These are phyloP conservation scores for Candida ficus DNA, from an alignment of 805 yeast species.

Conservation along the genomic window DNA sequence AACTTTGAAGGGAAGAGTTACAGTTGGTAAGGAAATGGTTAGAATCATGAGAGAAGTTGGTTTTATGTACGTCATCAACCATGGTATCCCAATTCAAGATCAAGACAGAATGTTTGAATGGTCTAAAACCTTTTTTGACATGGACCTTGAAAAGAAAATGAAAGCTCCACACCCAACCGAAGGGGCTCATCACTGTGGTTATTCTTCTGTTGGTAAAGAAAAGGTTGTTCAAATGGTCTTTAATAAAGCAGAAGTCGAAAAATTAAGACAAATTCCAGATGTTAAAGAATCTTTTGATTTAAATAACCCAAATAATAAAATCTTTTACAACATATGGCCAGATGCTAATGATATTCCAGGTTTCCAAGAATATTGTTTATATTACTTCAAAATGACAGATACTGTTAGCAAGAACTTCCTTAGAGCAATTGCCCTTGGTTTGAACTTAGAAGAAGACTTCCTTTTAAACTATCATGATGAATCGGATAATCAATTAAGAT, in stretches of 20 bases:
- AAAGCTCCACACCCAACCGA: conserved; percentile 24
- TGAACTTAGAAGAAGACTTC: conserved; percentile 19
- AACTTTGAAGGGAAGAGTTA: conserved; percentile 16
- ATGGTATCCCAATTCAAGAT: conserved; percentile 17
- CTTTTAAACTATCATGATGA: conserved; percentile 19
- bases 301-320: conserved; percentile 18
- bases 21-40: conserved; percentile 24
- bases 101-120: conserved; percentile 20
- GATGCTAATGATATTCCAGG: conserved; percentile 22
- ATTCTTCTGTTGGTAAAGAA: conserved; percentile 24
- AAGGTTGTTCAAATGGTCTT: conserved; percentile 26
- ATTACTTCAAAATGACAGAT: conserved; percentile 17
- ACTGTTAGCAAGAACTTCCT: conserved; percentile 14
- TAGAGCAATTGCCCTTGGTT: conserved; percentile 22
- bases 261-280: conserved; percentile 22
- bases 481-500: conserved; percentile 21
- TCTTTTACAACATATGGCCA: conserved; percentile 25
- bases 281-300: conserved; percentile 26
- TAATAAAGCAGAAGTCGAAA: conserved; percentile 14
- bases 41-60: conserved; percentile 22
- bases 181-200: conserved; percentile 26
- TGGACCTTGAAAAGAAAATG: conserved; percentile 13
- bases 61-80: conserved; percentile 23
- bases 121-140: conserved; percentile 18
- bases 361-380: conserved; percentile 18